Conservation (phyloP, 1,284 basidiomycete genomes). For the Microbotryomycetes sp. region DNA sequence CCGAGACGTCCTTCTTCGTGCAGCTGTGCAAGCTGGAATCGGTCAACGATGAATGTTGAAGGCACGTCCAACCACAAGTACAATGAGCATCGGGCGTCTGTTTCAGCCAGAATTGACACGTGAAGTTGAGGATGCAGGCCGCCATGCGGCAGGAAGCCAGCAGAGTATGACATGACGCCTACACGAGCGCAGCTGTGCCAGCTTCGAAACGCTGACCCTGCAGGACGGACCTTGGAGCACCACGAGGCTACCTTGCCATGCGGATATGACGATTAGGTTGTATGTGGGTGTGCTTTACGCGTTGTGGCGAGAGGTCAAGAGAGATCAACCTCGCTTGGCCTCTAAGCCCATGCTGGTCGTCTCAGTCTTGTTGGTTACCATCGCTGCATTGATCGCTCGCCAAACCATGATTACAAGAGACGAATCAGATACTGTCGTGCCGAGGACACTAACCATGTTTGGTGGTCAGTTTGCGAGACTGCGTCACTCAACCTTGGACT, state of each 20-base stretch:
- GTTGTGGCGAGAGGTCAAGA: no score
- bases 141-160: not conserved
- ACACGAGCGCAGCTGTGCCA: not conserved
- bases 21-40: slow-evolving; percentile 29
- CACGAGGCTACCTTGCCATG: no score
- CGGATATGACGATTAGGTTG: no score
- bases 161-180: not conserved
- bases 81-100: slow-evolving; percentile 17
- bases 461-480: slow-evolving; percentile 14
- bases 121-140: slow-evolving; percentile 30
- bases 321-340: no score
- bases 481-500: not conserved
- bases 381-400: no score
- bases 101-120: slow-evolving; percentile 1
- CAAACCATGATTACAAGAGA: no score
- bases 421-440: no score
- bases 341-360: no score
- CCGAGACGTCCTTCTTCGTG: slow-evolving; percentile 26
- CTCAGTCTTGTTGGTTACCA: no score
- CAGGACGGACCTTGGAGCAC: no score
- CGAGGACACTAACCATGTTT: slow-evolving; percentile 7
- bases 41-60: slow-evolving; percentile 28
- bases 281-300: no score
- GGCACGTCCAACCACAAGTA: slow-evolving; percentile 17
- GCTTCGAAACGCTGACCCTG: no score